These are phyloP conservation scores for Thielaviopsis cerberus DNA, from an alignment of 2,329 filamentous ascomycete genomes.

Conservation along the genomic window DNA sequence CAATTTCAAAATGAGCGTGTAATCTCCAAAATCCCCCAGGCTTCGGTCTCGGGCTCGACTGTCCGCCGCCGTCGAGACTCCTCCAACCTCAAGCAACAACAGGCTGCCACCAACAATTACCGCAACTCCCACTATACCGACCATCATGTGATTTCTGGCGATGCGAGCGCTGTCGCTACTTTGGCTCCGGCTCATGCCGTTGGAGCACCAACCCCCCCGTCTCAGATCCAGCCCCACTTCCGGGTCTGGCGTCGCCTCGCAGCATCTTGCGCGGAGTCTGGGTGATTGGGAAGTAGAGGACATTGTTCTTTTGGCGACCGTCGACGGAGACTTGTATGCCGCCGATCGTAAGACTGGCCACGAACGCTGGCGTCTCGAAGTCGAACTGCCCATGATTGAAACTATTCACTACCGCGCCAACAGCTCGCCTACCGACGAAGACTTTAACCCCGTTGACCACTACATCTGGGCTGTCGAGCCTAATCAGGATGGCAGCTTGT, in stretches of 20 bases:
- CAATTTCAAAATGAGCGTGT: constrained; percentile 3
- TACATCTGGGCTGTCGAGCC: constrained; percentile 94
- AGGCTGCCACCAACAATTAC: constrained; percentile 17
- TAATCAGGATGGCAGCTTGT: constrained; percentile 67
- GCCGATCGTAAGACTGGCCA: constrained; percentile 72
- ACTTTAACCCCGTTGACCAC: constrained; percentile 54
- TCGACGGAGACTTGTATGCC: constrained; percentile 91
- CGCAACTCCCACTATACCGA: constrained; percentile 18
- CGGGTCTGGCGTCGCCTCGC: constrained; percentile 53
- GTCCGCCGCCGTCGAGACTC: constrained; percentile 5
- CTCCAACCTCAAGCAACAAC: constrained; percentile 16
- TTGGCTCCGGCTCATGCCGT: constrained; percentile 92
- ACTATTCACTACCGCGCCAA: constrained; percentile 64
- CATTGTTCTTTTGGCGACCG: constrained; percentile 98
- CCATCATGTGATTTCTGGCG: constrained; percentile 26
- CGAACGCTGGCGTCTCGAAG: constrained; percentile 68
- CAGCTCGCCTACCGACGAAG: constrained; percentile 38
- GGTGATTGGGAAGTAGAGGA: constrained; percentile 99
- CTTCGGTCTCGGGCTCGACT: constrained; percentile 3
- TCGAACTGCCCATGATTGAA: constrained; percentile 76
- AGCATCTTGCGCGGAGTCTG: constrained; percentile 87
- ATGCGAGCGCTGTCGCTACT: constrained; percentile 94
- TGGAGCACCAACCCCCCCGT: constrained; percentile 70
- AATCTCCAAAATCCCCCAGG: constrained; percentile 4
- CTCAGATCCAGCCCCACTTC: constrained; percentile 35